Evolutionary conservation across 306 rosid genomes (phyloP).

Genomic region (Prunus davidiana): DNA sequence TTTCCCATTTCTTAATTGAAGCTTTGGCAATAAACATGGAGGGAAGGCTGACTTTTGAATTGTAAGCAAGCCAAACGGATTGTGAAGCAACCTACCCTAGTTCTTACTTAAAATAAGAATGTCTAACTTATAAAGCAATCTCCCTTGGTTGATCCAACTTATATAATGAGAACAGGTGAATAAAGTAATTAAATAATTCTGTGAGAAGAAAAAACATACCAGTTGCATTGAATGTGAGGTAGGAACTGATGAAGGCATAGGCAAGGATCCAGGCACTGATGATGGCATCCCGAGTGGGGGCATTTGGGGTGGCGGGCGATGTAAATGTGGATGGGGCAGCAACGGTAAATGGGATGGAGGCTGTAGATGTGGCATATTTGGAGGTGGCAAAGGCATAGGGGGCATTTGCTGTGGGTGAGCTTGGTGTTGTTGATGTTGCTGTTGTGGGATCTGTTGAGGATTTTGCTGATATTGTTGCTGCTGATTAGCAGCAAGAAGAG

Average conservation of each 20-base stretch:
- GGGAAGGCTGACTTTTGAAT: too few relatives aligned
- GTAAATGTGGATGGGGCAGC: conserved; percentile 78
- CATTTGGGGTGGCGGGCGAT: conserved; percentile 90
- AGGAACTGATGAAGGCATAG: conserved; percentile 49
- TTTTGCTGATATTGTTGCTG: conserved; percentile 82
- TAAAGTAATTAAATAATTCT: background rate
- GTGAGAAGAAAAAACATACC: conserved; percentile 40
- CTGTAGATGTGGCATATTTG: conserved; percentile 81
- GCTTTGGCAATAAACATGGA: too few relatives aligned
- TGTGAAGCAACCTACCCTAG: background rate
- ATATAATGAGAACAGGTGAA: background rate
- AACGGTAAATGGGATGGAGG: conserved; percentile 88
- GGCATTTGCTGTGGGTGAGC: conserved; percentile 72
- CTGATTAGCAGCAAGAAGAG: conserved; percentile 82
- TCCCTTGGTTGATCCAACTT: background rate
- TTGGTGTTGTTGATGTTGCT: conserved; percentile 61
- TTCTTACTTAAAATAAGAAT: background rate
- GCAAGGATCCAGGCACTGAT: conserved; percentile 60
- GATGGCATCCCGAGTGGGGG: conserved; percentile 73
- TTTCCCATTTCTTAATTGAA: too few relatives aligned
- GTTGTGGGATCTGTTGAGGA: conserved; percentile 86
- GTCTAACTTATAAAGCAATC: background rate
- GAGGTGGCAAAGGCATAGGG: conserved; percentile 65
- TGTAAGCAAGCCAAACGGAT: background rate
- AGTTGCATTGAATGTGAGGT: conserved; percentile 47